Conservation (phyloP, 768 basidiomycete species). For the Pilatotrama ljubarskyi region DNA sequence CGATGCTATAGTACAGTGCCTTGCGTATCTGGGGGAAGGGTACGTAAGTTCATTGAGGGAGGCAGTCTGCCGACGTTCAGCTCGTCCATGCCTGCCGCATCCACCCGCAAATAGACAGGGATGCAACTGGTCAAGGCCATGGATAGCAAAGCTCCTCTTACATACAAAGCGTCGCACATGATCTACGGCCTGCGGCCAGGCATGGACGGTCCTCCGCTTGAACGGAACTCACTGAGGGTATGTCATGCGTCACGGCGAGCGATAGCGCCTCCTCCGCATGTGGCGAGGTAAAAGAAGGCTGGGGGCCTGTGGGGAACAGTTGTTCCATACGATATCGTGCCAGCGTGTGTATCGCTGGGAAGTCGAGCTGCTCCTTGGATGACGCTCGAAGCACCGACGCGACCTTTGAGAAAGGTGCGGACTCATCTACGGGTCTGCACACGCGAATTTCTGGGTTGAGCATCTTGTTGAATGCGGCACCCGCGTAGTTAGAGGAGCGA, state of each 20-base stretch:
- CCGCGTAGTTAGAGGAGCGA: slow-evolving; percentile 22
- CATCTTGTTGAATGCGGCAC: not conserved
- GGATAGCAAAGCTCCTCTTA: no score
- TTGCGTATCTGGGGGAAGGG: slow-evolving; percentile 52
- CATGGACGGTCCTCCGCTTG: no score
- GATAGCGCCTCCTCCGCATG: slow-evolving; percentile 54
- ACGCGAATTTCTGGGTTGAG: not conserved
- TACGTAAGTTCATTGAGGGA: no score
- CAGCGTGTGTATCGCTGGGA: slow-evolving; percentile 51
- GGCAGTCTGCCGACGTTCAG: no score
- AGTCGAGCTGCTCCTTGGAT: slow-evolving; percentile 54
- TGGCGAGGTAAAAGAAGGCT: slow-evolving; percentile 40
- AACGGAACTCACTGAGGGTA: slow-evolving; percentile 47
- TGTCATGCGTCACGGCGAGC: slow-evolving; percentile 48
- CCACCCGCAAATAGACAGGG: no score
- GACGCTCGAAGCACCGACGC: slow-evolving; percentile 58
- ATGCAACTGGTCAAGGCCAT: no score
- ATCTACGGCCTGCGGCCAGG: no score
- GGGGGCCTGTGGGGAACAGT: slow-evolving; percentile 52
- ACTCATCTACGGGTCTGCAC: slow-evolving; percentile 47
- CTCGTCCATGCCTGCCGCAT: no score
- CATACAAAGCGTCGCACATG: no score
- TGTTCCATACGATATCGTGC: slow-evolving; percentile 44
- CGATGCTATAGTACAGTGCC: slow-evolving; percentile 61
- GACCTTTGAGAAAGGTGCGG: slow-evolving; percentile 49